Evolutionary conservation across 2,329 filamentous ascomycete species (phyloP), one percentile per base, ranked within the genome.

Genomic region (Endoconidiophora polonica): DNA sequence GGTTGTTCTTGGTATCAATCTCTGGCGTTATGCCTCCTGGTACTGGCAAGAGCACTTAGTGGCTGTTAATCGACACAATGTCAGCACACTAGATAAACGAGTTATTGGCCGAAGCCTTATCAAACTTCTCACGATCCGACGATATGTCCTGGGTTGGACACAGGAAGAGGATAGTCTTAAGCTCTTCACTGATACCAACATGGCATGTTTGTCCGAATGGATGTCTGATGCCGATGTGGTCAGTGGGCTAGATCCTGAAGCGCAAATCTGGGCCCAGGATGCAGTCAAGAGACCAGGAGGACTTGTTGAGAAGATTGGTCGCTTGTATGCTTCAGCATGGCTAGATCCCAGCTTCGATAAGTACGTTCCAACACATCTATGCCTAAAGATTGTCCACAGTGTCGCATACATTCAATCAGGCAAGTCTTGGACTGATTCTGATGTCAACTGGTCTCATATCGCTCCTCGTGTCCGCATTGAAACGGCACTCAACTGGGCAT

Each of bases 41-140:
- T 68, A 68, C 50, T 68, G 66, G 66, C 66, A 66, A 46, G 66
- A 68, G 36, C 66, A 68, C 54, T 49, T 67, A 10, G 60, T 60
- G 0, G 60, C 59, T 0, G 56, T 68, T 12, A 61, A 67, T 38
- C 59, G 60, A 1, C 44, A 53, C 0, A 53, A 53, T 0, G 56
- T 66, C 0, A 54, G 59, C 0, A 49, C 46, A 0, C 48, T 56
- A 0, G 59, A 65, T 41, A 68, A 65, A 53, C 57, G 56, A 1
- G 56, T 58, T 3, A 58, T 68, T 7, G 64, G 63, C 1, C 58
- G 52, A 22, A 58, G 56, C 3, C 58, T 68, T 1, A 59, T 62
- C 49, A 59, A 55, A 39, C 66, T 68, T 62, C 59, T 68, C 6
- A 66, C 61, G 0, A 59, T 66, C 18, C 61, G 62, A 23, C 54